Evolutionary conservation across 2,329 filamentous ascomycete species (phyloP).

Genomic region (Mollisiaceae sp.): DNA sequence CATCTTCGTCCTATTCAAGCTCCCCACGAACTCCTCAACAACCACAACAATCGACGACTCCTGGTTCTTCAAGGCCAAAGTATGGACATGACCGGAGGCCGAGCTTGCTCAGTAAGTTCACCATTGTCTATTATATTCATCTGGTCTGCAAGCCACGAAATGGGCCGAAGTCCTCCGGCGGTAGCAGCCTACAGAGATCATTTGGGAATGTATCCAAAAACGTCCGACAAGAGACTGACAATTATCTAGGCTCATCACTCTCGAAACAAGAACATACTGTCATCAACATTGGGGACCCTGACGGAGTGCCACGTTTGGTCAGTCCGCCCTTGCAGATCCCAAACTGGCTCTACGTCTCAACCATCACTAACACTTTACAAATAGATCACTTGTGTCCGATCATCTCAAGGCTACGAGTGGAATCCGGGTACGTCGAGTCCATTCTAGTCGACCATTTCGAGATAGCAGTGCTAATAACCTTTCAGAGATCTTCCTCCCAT

Average conservation of each 20-base stretch:
- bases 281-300: slow-evolving; percentile 76
- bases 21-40: slow-evolving; percentile 56
- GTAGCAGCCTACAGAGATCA: slow-evolving; percentile 12
- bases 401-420: slow-evolving; percentile 82
- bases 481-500: slow-evolving; percentile 79
- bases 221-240: slow-evolving; percentile 39
- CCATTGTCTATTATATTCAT: slow-evolving; percentile 19
- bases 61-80: slow-evolving; percentile 45
- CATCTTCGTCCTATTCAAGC: slow-evolving; percentile 63
- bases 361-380: slow-evolving; percentile 25
- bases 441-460: background rate
- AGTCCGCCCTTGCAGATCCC: slow-evolving; percentile 40
- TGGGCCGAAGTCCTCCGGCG: slow-evolving; percentile 13
- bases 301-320: slow-evolving; percentile 75
- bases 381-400: slow-evolving; percentile 80
- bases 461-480: slow-evolving; percentile 12
- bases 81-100: slow-evolving; percentile 60
- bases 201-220: slow-evolving; percentile 6
- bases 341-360: slow-evolving; percentile 18
- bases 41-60: slow-evolving; percentile 48
- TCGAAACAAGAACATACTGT: slow-evolving; percentile 79
- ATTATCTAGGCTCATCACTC: slow-evolving; percentile 67
- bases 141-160: background rate
- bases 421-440: slow-evolving; percentile 65
- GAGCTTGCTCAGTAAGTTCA: slow-evolving; percentile 63